Evolutionary conservation across 257 asterid species (phyloP).

Genomic region (Ilex asprella): DNA sequence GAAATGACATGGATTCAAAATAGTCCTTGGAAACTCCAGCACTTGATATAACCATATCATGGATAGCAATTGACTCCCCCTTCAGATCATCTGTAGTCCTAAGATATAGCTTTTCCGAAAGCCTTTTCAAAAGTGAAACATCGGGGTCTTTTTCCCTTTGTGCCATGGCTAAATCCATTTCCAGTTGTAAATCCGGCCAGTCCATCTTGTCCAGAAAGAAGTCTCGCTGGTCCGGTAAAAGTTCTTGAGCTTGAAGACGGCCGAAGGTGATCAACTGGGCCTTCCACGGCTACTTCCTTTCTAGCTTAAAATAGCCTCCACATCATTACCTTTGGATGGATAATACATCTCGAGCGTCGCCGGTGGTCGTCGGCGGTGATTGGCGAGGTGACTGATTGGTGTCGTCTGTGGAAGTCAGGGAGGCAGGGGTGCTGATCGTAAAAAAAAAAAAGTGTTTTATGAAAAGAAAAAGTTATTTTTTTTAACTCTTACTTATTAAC

Average conservation of each 20-base stretch:
- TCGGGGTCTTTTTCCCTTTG: conserved; percentile 73
- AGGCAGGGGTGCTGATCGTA: no score
- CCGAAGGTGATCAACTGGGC: background rate
- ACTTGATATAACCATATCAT: conserved; percentile 71
- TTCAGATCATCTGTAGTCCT: conserved; percentile 60
- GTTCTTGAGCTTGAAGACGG: conserved; percentile 61
- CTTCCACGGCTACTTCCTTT: conserved; percentile 46
- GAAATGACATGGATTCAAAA: conserved; percentile 67
- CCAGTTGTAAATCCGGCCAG: conserved; percentile 74
- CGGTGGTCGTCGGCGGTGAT: no score
- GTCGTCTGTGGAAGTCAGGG: no score
- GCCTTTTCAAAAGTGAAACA: conserved; percentile 55
- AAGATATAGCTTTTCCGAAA: conserved; percentile 80
- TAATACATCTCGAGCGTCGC: conserved; percentile 31
- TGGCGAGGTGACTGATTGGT: no score
- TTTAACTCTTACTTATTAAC: no score
- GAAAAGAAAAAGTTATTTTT: no score
- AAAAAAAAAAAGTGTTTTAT: no score
- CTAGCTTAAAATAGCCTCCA: conserved; percentile 70
- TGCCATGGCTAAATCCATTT: conserved; percentile 68
- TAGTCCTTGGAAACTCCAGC: conserved; percentile 75
- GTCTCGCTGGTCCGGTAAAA: conserved; percentile 71
- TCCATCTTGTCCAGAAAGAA: conserved; percentile 74
- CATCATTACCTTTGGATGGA: conserved; percentile 50
- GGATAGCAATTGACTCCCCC: conserved; percentile 72